phyloP scores from a whole-genome alignment of 176 grass and related monocot species.

The Zoysia japonica region DNA sequence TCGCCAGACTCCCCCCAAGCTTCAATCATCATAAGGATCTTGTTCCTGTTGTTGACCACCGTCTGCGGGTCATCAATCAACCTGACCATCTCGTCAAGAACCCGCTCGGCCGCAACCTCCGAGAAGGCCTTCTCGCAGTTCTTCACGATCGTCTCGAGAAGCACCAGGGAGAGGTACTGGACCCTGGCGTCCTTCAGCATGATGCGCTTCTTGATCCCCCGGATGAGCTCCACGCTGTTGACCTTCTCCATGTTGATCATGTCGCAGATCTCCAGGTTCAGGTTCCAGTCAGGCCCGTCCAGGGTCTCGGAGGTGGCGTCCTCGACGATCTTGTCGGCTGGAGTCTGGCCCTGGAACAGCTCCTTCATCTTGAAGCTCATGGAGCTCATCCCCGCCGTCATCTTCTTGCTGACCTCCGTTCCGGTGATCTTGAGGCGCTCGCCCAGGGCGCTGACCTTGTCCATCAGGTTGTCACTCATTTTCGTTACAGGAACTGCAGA shows the following conservation, averaged over 20 bases:
- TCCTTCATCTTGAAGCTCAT: conserved; percentile 98
- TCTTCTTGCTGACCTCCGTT: conserved; percentile 76
- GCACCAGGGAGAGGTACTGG: conserved; percentile 77
- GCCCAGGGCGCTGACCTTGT: conserved; percentile 79
- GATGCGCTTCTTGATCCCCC: conserved; percentile 87
- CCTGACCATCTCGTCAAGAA: conserved; percentile 91
- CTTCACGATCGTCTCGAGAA: conserved; percentile 89
- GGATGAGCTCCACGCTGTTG: conserved; percentile 70
- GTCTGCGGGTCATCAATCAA: conserved; percentile 95
- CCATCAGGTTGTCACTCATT: conserved; percentile 91
- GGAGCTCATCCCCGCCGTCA: conserved; percentile 79
- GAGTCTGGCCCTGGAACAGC: conserved; percentile 77
- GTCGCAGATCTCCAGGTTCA: conserved; percentile 85
- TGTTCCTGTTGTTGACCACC: conserved; percentile 82
- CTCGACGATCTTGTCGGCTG: conserved; percentile 82
- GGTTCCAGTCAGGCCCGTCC: conserved; percentile 75
- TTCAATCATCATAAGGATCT: conserved; percentile 76
- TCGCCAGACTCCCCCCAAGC: conserved; percentile 82
- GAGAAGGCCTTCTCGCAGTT: conserved; percentile 97
- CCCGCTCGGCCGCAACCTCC: conserved; percentile 77
- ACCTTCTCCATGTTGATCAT: conserved; percentile 75
- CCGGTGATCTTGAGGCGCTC: conserved; percentile 86
- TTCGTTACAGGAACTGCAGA: conserved; percentile 31
- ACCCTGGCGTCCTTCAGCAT: conserved; percentile 81
- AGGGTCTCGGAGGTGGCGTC: conserved; percentile 76